Evolutionary conservation across 2,329 filamentous ascomycete species (phyloP).

Genomic region (Malbranchea zuffiana): DNA sequence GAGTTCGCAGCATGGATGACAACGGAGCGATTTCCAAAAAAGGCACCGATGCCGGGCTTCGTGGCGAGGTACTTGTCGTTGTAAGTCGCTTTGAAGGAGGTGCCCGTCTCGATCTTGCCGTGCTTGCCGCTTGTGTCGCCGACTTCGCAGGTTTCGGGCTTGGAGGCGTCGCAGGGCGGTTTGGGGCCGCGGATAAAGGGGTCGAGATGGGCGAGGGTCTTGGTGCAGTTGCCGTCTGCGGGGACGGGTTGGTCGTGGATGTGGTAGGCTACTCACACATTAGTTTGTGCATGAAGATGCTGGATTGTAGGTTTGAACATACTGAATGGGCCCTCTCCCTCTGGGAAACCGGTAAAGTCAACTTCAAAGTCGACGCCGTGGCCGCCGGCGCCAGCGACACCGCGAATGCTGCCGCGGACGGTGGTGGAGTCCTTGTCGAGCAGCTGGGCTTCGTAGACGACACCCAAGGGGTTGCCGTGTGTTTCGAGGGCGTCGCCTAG

Average conservation of each 20-base stretch:
- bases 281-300: slow-evolving; percentile 17
- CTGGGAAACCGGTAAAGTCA: slow-evolving; percentile 49
- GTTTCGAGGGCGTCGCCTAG: slow-evolving; percentile 44
- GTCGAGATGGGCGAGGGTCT: slow-evolving; percentile 58
- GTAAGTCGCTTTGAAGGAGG: slow-evolving; percentile 27
- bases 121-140: slow-evolving; percentile 69
- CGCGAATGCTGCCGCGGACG: slow-evolving; percentile 44
- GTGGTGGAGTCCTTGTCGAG: slow-evolving; percentile 45
- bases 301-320: slow-evolving; percentile 23
- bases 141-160: slow-evolving; percentile 58
- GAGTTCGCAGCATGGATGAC: slow-evolving; percentile 42
- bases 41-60: slow-evolving; percentile 31
- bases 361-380: slow-evolving; percentile 47
- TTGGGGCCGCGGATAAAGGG: slow-evolving; percentile 55
- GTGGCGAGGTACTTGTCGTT: slow-evolving; percentile 42
- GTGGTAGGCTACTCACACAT: slow-evolving; percentile 51
- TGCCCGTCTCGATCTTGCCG: slow-evolving; percentile 42
- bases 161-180: slow-evolving; percentile 47
- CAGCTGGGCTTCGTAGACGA: slow-evolving; percentile 47
- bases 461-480: slow-evolving; percentile 45
- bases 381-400: slow-evolving; percentile 38
- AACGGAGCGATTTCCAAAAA: slow-evolving; percentile 44
- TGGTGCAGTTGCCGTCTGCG: slow-evolving; percentile 58
- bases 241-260: slow-evolving; percentile 57
- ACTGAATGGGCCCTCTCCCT: slow-evolving; percentile 47